Conservation (phyloP, 345 rosid genomes). For the Lenwebbia sp. region DNA sequence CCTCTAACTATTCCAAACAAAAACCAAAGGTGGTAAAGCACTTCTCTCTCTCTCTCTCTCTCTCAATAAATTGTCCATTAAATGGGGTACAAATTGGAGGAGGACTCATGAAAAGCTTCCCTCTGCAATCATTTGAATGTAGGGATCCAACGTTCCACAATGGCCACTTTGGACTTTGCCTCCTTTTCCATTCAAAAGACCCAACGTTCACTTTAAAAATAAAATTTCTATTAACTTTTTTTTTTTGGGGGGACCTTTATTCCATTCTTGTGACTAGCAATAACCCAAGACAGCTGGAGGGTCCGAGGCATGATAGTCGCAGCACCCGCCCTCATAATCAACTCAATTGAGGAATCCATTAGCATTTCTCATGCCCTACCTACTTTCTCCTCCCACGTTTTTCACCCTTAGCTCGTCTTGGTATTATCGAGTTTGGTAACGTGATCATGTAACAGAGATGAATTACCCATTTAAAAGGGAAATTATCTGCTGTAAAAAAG, state of each 20-base stretch:
- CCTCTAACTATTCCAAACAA: neutral
- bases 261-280: neutral
- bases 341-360: neutral
- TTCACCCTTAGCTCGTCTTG: neutral
- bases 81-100: slow-evolving; percentile 6
- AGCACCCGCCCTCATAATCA: neutral
- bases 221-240: neutral
- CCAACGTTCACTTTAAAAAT: neutral
- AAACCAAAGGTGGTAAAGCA: neutral
- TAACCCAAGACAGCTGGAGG: neutral
- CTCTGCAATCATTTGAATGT: slow-evolving; percentile 24
- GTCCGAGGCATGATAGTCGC: neutral
- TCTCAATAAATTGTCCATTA: slow-evolving; percentile 3
- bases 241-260: neutral
- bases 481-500: fast-evolving
- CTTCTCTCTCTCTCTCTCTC: neutral
- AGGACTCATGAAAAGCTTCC: neutral
- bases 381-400: neutral
- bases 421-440: neutral
- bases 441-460: neutral
- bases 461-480: neutral
- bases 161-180: slow-evolving; percentile 6
- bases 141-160: slow-evolving; percentile 28
- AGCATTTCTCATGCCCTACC: neutral
- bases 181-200: slow-evolving; percentile 7